These are phyloP conservation scores for Petunia hybrid DNA, from an alignment of 305 asterid species.

Conservation along the genomic window DNA sequence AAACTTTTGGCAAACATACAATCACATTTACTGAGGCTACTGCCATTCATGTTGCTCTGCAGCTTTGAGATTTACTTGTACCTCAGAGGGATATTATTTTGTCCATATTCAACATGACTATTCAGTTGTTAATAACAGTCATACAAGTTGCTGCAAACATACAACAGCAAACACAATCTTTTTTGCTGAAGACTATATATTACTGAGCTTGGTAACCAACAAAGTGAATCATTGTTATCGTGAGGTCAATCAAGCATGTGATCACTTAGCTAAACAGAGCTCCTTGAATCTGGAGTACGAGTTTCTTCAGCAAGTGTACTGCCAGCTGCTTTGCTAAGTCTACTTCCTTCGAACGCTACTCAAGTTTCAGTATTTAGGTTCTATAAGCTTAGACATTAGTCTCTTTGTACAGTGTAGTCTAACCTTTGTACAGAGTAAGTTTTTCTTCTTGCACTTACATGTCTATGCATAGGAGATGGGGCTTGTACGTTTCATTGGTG, in stretches of 20 bases:
- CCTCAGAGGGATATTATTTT: background rate
- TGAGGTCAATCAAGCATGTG: background rate
- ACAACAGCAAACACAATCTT: background rate
- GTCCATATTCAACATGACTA: background rate
- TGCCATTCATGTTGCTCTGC: background rate
- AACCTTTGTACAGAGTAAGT: no score
- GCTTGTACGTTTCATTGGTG: background rate
- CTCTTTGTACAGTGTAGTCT: background rate
- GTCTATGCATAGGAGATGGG: background rate
- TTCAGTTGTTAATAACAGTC: background rate
- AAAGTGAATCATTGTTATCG: conserved; percentile 22
- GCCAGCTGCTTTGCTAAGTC: background rate
- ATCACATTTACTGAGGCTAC: background rate
- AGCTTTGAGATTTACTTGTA: background rate
- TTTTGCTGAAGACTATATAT: conserved; percentile 2
- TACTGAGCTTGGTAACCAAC: conserved; percentile 13
- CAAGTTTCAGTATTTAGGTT: conserved; percentile 16
- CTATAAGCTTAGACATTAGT: conserved; percentile 6
- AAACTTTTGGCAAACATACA: background rate
- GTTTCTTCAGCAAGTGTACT: conserved; percentile 8
- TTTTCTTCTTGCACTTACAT: background rate
- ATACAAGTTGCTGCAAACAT: conserved; percentile 14
- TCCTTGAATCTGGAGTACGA: conserved; percentile 13
- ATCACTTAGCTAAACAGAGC: background rate
- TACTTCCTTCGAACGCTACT: background rate